A percentile compares a stretch with the other conserved stretches of the same genome.
Evolutionary conservation across 129 eudicot genomes (phyloP).

Genomic region (Saposhnikovia divaricata): DNA sequence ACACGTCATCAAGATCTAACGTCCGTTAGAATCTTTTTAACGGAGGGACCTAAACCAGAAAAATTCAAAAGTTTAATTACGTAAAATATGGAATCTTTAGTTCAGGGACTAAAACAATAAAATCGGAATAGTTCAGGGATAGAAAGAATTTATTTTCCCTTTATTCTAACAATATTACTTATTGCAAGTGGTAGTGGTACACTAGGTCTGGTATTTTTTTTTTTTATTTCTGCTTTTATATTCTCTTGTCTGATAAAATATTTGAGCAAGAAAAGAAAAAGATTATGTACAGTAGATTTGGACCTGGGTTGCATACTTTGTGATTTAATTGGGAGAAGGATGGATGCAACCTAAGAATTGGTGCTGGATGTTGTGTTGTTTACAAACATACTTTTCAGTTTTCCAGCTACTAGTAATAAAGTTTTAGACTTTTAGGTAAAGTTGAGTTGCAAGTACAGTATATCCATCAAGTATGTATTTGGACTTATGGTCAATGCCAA

Average conservation of each 20-base stretch:
- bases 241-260: not conserved
- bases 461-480: not conserved
- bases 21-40: too few relatives aligned
- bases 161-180: too few relatives aligned
- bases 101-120: too few relatives aligned
- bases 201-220: too few relatives aligned
- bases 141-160: too few relatives aligned
- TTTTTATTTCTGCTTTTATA: not conserved
- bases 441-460: not conserved
- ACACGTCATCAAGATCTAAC: too few relatives aligned
- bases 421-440: slow-evolving; percentile 1
- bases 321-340: not conserved
- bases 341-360: not conserved
- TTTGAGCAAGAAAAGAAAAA: not conserved
- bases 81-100: too few relatives aligned
- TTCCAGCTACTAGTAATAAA: slow-evolving; percentile 12
- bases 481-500: not conserved
- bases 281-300: not conserved
- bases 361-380: slow-evolving; percentile 8
- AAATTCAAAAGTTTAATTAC: too few relatives aligned
- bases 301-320: slow-evolving; percentile 8
- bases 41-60: too few relatives aligned
- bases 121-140: too few relatives aligned
- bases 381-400: slow-evolving; percentile 4
- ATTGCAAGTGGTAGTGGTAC: too few relatives aligned